These are phyloP conservation scores for Rhododendron simsii DNA, from an alignment of 148 eudicot species.

Conservation along the genomic window DNA sequence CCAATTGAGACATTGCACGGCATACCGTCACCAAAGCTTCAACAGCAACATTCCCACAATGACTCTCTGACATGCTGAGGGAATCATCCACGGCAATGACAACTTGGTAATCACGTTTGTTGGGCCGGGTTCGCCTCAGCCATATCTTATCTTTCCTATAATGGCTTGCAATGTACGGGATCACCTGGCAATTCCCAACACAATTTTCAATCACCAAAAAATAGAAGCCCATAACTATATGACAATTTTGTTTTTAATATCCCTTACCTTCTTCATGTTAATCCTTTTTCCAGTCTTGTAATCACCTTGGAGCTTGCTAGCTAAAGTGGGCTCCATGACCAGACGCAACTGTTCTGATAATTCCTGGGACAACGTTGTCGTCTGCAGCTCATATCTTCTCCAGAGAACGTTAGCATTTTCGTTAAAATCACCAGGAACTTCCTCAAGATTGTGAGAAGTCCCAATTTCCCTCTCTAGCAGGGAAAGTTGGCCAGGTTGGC, in stretches of 20 bases:
- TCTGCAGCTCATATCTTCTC: constrained; percentile 72
- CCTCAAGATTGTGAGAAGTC: constrained; percentile 38
- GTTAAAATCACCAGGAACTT: constrained; percentile 37
- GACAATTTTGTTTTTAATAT: not conserved
- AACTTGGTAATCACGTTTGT: constrained; percentile 94
- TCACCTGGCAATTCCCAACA: constrained; percentile 47
- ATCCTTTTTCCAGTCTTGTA: constrained; percentile 96
- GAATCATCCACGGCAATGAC: constrained; percentile 93
- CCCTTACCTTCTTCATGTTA: constrained; percentile 88
- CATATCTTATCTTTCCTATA: constrained; percentile 96
- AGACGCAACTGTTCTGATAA: constrained; percentile 93
- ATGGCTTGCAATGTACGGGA: constrained; percentile 88
- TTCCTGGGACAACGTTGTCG: constrained; percentile 90
- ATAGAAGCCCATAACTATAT: not conserved
- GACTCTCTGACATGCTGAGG: constrained; percentile 86
- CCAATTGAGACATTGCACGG: constrained; percentile 93
- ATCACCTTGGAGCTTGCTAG: constrained; percentile 98
- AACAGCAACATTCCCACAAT: constrained; percentile 79
- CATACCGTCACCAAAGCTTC: constrained; percentile 97
- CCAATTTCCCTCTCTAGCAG: constrained; percentile 35
- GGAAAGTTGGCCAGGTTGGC: constrained; percentile 27
- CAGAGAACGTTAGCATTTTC: constrained; percentile 57
- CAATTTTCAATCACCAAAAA: not conserved
- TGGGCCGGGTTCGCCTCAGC: constrained; percentile 89
- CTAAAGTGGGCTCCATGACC: constrained; percentile 93